Percentiles rank a stretch among this genome's conserved stretches.
Evolutionary conservation across 2,329 filamentous ascomycete genomes (phyloP).

Genomic region (Colletotrichum phormii): DNA sequence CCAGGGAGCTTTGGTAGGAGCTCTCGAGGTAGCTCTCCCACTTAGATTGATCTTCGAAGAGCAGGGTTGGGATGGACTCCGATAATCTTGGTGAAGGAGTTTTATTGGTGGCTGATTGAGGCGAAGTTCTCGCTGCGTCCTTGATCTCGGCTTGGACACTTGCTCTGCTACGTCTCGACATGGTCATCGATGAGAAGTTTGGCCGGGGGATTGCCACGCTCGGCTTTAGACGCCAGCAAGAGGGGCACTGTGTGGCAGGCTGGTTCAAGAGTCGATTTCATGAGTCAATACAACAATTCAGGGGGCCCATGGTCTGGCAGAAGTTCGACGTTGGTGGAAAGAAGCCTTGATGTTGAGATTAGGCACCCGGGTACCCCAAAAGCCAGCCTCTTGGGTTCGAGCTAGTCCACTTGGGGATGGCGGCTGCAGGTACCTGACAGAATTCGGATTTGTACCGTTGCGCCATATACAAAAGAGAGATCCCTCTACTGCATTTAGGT

Average conservation of each 20-base stretch:
- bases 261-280: not conserved
- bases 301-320: not conserved
- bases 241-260: not conserved
- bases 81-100: not conserved
- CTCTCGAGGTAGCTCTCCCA: conserved; percentile 53
- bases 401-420: not conserved
- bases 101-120: not conserved
- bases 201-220: not conserved
- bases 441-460: too few species aligned
- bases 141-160: not conserved
- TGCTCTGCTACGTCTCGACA: not conserved
- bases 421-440: not conserved
- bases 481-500: too few species aligned
- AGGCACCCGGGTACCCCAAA: not conserved
- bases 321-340: not conserved
- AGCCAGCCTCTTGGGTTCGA: not conserved
- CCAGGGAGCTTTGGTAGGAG: conserved; percentile 47
- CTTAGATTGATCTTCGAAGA: conserved; percentile 44
- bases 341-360: not conserved
- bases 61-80: conserved; percentile 37
- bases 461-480: too few species aligned
- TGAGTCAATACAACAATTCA: not conserved
- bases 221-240: not conserved
- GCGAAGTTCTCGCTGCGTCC: not conserved
- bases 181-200: not conserved